Conservation (phyloP, 805 yeast species). For the Candida loeiensis region DNA sequence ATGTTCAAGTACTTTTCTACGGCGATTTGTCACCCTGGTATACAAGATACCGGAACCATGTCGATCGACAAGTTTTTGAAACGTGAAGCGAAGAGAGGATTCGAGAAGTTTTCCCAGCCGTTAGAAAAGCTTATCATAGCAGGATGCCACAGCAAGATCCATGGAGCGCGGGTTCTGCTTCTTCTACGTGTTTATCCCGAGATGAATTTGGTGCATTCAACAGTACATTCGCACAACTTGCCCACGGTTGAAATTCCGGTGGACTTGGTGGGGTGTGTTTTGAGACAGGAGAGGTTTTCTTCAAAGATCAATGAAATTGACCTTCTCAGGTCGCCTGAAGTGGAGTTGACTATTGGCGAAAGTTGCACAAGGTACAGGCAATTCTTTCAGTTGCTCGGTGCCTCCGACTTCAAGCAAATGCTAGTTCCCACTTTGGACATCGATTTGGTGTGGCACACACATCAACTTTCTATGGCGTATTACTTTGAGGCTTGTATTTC, state of each 20-base stretch:
- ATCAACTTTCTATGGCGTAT: conserved; percentile 16
- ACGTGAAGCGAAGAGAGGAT: neutral
- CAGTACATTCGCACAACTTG: conserved; percentile 5
- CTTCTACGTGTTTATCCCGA: conserved; percentile 11
- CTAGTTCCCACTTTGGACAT: conserved; percentile 27
- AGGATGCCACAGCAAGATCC: conserved; percentile 2
- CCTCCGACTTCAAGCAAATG: conserved; percentile 6
- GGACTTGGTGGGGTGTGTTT: conserved; percentile 25
- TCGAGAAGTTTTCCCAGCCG: neutral
- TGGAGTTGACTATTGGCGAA: conserved; percentile 13
- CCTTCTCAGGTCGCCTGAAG: conserved; percentile 15
- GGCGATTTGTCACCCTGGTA: conserved; percentile 7
- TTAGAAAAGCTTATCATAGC: conserved; percentile 1
- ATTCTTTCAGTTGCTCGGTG: conserved; percentile 12
- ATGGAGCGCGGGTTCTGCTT: conserved; percentile 1
- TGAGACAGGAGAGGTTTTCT: conserved; percentile 21
- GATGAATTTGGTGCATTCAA: conserved; percentile 14
- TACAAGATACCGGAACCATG: conserved; percentile 1
- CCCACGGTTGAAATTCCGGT: conserved; percentile 11
- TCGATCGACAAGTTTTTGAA: conserved; percentile 9
- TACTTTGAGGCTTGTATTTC: conserved; percentile 15
- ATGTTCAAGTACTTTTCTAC: conserved; percentile 11
- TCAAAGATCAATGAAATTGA: conserved; percentile 17
- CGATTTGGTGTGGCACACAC: conserved; percentile 29
- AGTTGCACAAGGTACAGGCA: conserved; percentile 18